phyloP scores from a whole-genome alignment of 2,329 filamentous ascomycete species.

The Tolypocladium amazonense region DNA sequence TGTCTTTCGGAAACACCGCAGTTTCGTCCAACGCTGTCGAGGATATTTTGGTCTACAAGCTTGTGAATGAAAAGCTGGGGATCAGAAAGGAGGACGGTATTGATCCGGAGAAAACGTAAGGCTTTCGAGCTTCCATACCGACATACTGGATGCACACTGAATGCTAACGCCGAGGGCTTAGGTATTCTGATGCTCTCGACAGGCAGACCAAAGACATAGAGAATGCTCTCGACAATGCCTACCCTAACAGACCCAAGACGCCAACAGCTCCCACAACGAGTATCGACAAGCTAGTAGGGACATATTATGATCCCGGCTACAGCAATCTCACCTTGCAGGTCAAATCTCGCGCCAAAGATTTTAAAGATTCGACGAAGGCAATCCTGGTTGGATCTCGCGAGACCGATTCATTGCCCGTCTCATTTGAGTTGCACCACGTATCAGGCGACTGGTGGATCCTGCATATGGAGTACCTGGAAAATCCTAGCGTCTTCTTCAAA shows the following conservation, averaged over 20 bases:
- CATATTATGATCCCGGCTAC: not conserved
- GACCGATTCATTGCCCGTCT: conserved; percentile 1
- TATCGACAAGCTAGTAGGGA: not conserved
- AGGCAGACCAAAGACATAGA: not conserved
- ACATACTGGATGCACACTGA: no score
- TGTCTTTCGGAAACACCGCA: not conserved
- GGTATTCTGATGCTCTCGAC: not conserved
- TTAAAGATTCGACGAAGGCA: conserved; percentile 13
- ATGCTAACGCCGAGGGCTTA: not conserved
- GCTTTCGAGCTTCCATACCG: not conserved
- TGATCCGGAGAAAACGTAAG: conserved; percentile 7
- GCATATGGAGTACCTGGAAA: not conserved
- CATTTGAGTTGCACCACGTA: conserved; percentile 14
- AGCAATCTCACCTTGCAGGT: not conserved
- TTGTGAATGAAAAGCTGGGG: conserved; percentile 19
- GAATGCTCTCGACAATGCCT: not conserved
- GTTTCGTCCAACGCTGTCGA: conserved; percentile 18
- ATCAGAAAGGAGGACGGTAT: conserved; percentile 11
- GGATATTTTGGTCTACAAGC: conserved; percentile 13
- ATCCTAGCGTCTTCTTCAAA: not conserved
- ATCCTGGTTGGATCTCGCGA: conserved; percentile 11
- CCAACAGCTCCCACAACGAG: not conserved
- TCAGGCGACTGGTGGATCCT: conserved; percentile 17
- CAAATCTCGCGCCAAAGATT: not conserved
- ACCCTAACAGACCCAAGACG: not conserved